Evolutionary conservation across 2,329 filamentous ascomycete genomes (phyloP), one percentile per base, ranked within the genome.

Genomic region (Gaeumannomyces tritici): DNA sequence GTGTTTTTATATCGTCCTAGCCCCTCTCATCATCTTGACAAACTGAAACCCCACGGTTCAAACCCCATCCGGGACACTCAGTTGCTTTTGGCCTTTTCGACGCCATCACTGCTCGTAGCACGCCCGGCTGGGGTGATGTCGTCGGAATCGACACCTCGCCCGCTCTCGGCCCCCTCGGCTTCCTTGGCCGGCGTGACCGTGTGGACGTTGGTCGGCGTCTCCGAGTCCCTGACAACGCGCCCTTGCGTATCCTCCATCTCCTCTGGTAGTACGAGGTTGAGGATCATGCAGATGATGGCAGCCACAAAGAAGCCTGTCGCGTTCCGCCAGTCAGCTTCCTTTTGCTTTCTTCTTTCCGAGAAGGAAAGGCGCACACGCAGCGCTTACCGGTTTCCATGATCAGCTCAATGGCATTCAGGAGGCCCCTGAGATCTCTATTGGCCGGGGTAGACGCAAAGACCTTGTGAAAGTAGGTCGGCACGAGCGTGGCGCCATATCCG

Each of bases 201-300:
- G 59, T 55, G 33, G 26, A 11, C 42, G 26, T 61, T 66, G 64
- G 26, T 33, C 13, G 33, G 42, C 18, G 21, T 51, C 42, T 51
- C 42, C 26, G 57, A 63, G 63, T 47, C 61, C 26, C 63, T 63
- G 33, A 63, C 59, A 21, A 35, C 56, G 62, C 60, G 65, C 28
- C 81, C 76, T 15, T 87, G 84, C 0, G 79, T 79, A 67, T 90
- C 88, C 68, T 91, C 90, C n/a, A 88, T 76, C 74, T 96, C 91
- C 69, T 90, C 87, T 0, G 87, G 84, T 21, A 96, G 75, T 0
- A 84, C 67, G 60, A 95, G 73, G 71, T 96, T 96, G 60, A 96
- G 78, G 27, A 90, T 73, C 70, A 95, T 80, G 60, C 85, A 85
- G 55, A 93, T 71, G 28, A 92, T 82, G 0, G 89, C 92, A 0